A percentile compares a stretch with the other conserved stretches of the same genome.
Evolutionary conservation across 306 rosid species (phyloP).

Genomic region (Prunus armeniaca): DNA sequence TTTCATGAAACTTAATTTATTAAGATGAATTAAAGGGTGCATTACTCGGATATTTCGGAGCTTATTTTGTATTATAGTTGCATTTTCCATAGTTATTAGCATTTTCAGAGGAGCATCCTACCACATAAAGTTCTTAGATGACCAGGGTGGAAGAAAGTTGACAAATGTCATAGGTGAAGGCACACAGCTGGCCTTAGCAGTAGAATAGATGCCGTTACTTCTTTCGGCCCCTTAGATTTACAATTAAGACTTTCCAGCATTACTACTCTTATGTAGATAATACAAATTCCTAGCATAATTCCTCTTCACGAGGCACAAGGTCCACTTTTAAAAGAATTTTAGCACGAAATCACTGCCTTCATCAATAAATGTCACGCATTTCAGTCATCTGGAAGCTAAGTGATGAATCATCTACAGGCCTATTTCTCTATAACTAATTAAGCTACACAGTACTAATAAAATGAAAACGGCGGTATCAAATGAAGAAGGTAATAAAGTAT

Average conservation of each 20-base stretch:
- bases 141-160: neutral
- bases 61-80: neutral
- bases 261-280: neutral
- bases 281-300: neutral
- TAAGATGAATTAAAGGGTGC: neutral
- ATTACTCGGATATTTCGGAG: neutral
- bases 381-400: neutral
- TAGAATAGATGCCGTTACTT: neutral
- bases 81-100: neutral
- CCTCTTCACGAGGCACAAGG: neutral
- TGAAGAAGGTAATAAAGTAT: neutral
- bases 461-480: neutral
- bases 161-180: neutral
- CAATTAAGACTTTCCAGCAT: neutral
- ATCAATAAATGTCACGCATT: neutral
- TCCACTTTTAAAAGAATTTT: neutral
- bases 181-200: neutral
- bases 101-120: neutral
- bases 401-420: neutral
- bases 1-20: neutral
- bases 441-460: neutral
- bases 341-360: neutral
- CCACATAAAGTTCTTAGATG: neutral
- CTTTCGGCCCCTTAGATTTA: neutral
- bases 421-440: neutral